Conservation (phyloP, 768 basidiomycete species). For the Podaxis carcinomalis region DNA sequence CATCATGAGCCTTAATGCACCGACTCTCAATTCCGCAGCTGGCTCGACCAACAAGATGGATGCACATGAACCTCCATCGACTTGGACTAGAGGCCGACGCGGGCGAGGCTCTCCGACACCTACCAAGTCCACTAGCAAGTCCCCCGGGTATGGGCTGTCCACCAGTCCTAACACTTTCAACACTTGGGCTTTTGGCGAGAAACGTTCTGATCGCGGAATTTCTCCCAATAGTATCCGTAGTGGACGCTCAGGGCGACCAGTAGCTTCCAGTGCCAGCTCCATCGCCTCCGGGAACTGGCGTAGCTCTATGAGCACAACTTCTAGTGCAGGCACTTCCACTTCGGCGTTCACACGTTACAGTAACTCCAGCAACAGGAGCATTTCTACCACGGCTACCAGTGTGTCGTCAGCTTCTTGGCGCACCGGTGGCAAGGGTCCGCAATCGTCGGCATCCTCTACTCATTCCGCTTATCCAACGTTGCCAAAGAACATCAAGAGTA, state of each 20-base stretch:
- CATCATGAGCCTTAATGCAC: slow-evolving; percentile 65
- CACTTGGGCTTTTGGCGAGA: slow-evolving; percentile 28
- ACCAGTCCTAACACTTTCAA: slow-evolving; percentile 26
- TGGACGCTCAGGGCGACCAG: slow-evolving; percentile 31
- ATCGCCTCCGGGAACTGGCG: slow-evolving; percentile 73
- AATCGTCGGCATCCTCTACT: slow-evolving; percentile 24
- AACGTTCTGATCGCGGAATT: slow-evolving; percentile 36
- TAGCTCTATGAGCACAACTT: slow-evolving; percentile 66
- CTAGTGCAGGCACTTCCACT: slow-evolving; percentile 64
- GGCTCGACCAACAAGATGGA: slow-evolving; percentile 23
- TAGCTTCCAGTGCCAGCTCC: slow-evolving; percentile 58
- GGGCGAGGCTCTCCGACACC: slow-evolving; percentile 19
- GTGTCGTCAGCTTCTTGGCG: slow-evolving; percentile 75
- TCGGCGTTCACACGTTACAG: slow-evolving; percentile 79
- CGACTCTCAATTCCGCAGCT: slow-evolving; percentile 26
- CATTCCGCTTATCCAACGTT: slow-evolving; percentile 28
- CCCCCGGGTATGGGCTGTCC: slow-evolving; percentile 25
- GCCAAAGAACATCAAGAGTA: slow-evolving; percentile 81
- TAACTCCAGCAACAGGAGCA: slow-evolving; percentile 66
- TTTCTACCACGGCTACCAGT: slow-evolving; percentile 79
- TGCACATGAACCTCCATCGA: slow-evolving; percentile 40
- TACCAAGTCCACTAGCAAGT: slow-evolving; percentile 21
- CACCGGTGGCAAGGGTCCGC: slow-evolving; percentile 37
- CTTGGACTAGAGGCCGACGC: slow-evolving; percentile 49
- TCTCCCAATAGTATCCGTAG: slow-evolving; percentile 62